phyloP scores from a whole-genome alignment of 441 rosid genomes.

The Hura crepitans region DNA sequence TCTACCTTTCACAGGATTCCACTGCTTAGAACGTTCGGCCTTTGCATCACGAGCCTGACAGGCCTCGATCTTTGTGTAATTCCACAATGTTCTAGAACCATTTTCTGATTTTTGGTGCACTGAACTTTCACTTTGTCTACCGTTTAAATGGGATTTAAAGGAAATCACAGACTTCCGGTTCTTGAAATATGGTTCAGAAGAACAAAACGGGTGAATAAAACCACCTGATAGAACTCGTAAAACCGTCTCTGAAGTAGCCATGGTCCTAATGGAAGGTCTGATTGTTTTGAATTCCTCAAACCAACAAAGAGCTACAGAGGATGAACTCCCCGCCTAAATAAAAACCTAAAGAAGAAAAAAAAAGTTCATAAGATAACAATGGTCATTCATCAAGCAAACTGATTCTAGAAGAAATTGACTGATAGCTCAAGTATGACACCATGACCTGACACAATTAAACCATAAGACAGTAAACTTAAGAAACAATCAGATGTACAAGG shows the following conservation, averaged over 20 bases:
- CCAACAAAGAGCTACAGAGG: background rate
- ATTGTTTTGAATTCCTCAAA: background rate
- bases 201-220: conserved; percentile 27
- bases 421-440: background rate
- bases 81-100: conserved; percentile 14
- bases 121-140: conserved; percentile 19
- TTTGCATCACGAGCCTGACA: conserved; percentile 15
- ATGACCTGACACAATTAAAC: background rate
- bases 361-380: background rate
- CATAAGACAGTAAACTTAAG: background rate
- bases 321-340: background rate
- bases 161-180: conserved; percentile 29
- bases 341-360: background rate
- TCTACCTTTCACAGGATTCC: conserved; percentile 33
- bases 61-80: conserved; percentile 14
- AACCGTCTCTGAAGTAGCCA: conserved; percentile 46
- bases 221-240: conserved; percentile 32
- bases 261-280: background rate
- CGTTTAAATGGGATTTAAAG: conserved; percentile 21
- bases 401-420: too few species aligned
- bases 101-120: conserved; percentile 20
- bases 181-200: conserved; percentile 24
- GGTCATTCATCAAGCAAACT: background rate
- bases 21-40: conserved; percentile 15
- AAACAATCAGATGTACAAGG: background rate